Evolutionary conservation across 2,329 filamentous ascomycete species (phyloP).

Genomic region (Verticillium isaacii): DNA sequence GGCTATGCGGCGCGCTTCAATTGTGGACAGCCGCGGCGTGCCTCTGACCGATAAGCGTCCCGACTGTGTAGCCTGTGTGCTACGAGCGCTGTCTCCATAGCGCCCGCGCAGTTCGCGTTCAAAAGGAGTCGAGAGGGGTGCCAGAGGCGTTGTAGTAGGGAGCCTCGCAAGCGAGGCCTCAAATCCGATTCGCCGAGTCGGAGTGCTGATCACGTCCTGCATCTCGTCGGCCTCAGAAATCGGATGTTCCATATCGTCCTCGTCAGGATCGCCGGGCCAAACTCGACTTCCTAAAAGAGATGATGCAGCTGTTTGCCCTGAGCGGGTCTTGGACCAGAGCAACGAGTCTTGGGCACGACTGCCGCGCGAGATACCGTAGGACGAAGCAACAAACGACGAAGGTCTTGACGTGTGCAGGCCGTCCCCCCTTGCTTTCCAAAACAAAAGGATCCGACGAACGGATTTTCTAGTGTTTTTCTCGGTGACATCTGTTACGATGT

Average conservation of each 20-base stretch:
- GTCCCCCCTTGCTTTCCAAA: slow-evolving; percentile 6
- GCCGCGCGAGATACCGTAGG: slow-evolving; percentile 3
- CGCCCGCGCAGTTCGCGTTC: slow-evolving; percentile 26
- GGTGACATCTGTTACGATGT: slow-evolving; percentile 10
- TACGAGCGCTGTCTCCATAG: slow-evolving; percentile 5
- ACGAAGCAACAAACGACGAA: slow-evolving; percentile 2
- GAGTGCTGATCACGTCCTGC: slow-evolving; percentile 27
- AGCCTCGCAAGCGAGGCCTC: slow-evolving; percentile 30
- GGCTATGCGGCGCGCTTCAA: slow-evolving; percentile 1
- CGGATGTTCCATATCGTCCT: slow-evolving; percentile 5
- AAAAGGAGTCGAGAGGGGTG: slow-evolving; percentile 37
- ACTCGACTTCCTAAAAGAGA: slow-evolving; percentile 2
- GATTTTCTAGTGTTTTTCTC: slow-evolving; percentile 10
- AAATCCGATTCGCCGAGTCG: slow-evolving; percentile 41
- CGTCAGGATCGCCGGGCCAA: slow-evolving; percentile 5
- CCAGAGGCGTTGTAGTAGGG: slow-evolving; percentile 37
- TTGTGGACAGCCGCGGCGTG: slow-evolving; percentile 1
- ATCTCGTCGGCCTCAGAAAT: slow-evolving; percentile 3
- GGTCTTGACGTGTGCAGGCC: not conserved
- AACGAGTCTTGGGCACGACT: slow-evolving; percentile 1
- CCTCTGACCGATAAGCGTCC: not conserved
- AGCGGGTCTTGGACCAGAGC: slow-evolving; percentile 6
- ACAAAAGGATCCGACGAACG: slow-evolving; percentile 6
- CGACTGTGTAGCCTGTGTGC: not conserved
- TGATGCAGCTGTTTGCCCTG: slow-evolving; percentile 2